Base-by-base conservation (phyloP, 306 rosid species). In the Herpetospermum pedunculosum region DNA sequence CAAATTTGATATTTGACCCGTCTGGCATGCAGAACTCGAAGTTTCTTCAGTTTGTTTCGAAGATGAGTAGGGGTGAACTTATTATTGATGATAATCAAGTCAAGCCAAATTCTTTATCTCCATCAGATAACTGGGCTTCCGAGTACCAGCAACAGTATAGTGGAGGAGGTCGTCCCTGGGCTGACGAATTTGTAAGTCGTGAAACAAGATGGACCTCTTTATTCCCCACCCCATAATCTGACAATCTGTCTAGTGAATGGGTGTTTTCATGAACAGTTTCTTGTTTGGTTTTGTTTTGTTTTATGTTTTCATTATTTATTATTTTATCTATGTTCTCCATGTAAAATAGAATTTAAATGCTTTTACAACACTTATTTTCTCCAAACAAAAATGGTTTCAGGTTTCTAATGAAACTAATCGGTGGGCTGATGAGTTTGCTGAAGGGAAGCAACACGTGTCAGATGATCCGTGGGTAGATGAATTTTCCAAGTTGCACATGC, bases 11-110 rank as follows among this genome's bases (percentile, higher is more conserved):
- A 30, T 70, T 8, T 29, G 40, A 46, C 0, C 38, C 8, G 15
- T 44, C 1, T 64, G 82, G 75, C 49, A 64, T 76, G 83, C 95
- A 94, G 99, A 89, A 94, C 81, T 94, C 99, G 6, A 91, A 86
- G 84, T 94, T 94, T 83, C 91, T 89, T 80, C 97, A 91, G 88
- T 91, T 94, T 85, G 87, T 91, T 41, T 94, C 99, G 52, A 94
- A 91, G 90, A 94, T 94, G 99, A 94, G 92, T 78, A 94, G 96
- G 46, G 99, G 99, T 29, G 99, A 94, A 78, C 86, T 94, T 75
- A 88, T 84, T 80, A 87, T 91, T 63, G 96, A 94, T 78, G 96
- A 88, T 75, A 87, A 91, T 83, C 99, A 94, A 88, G 92, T 91
- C 76, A 93, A 89, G 88, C 88, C 83, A 70, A 81, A 73, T 74